Percentiles rank a stretch among this genome's conserved stretches.
Conservation (phyloP, 441 rosid species). For the Populus hybrid region DNA sequence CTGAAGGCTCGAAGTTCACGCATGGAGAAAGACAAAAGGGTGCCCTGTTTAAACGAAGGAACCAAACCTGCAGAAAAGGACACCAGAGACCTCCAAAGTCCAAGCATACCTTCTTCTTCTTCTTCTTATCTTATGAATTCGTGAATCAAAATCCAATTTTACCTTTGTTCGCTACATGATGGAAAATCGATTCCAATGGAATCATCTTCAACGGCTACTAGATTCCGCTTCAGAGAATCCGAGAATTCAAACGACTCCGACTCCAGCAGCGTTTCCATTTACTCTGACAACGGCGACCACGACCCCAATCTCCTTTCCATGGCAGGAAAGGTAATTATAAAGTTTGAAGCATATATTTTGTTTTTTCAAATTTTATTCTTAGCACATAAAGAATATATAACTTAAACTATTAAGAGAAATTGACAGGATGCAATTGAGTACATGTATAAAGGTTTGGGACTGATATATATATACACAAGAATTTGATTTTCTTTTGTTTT, state of each 20-base stretch:
- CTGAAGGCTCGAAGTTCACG: background rate
- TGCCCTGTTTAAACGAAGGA: slow-evolving; percentile 22
- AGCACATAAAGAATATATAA: too few species aligned
- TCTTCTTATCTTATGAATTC: background rate
- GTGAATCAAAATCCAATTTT: slow-evolving; percentile 6
- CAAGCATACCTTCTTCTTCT: slow-evolving; percentile 1
- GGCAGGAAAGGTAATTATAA: slow-evolving; percentile 45
- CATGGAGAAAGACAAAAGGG: background rate
- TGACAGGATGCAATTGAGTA: too few species aligned
- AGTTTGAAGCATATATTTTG: background rate
- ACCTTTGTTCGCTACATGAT: slow-evolving; percentile 6
- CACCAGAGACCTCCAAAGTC: slow-evolving; percentile 22
- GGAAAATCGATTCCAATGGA: slow-evolving; percentile 33
- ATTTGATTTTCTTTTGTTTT: background rate
- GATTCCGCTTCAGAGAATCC: slow-evolving; percentile 49
- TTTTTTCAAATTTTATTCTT: background rate
- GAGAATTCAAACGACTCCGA: slow-evolving; percentile 31
- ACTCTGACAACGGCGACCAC: slow-evolving; percentile 26
- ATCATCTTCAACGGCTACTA: slow-evolving; percentile 30
- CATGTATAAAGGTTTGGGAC: too few species aligned
- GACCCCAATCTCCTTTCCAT: slow-evolving; percentile 48
- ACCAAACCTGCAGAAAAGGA: slow-evolving; percentile 39
- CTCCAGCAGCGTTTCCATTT: slow-evolving; percentile 27
- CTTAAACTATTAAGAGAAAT: too few species aligned
- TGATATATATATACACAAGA: too few species aligned